These are phyloP conservation scores for Collybia sp. DNA, from an alignment of 768 basidiomycete genomes.

Conservation along the genomic window DNA sequence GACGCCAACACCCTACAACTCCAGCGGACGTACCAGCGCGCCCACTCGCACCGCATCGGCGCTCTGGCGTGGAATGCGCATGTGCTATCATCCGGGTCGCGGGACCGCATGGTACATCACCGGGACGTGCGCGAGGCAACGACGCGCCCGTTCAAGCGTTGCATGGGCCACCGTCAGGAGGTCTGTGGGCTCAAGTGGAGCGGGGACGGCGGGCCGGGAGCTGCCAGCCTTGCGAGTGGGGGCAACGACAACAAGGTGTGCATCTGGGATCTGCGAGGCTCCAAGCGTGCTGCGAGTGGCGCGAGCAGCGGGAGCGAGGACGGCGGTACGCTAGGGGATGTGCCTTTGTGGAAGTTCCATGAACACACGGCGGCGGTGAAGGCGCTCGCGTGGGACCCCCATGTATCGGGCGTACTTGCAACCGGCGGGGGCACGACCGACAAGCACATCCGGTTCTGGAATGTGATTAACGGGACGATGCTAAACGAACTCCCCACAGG, in stretches of 20 bases:
- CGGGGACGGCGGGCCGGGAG: conserved; percentile 33
- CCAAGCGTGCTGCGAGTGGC: conserved; percentile 33
- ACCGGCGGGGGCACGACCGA: conserved; percentile 99
- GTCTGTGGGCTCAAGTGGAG: conserved; percentile 97
- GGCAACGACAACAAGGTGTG: conserved; percentile 99
- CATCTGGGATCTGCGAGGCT: conserved; percentile 88
- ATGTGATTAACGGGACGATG: conserved; percentile 81
- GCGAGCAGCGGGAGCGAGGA: conserved; percentile 21
- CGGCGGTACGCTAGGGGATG: conserved; percentile 32
- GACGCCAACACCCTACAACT: conserved; percentile 76
- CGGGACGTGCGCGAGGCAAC: conserved; percentile 82
- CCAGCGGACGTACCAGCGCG: conserved; percentile 78
- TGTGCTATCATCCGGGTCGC: conserved; percentile 84
- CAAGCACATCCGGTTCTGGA: conserved; percentile 98
- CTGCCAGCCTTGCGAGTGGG: conserved; percentile 78
- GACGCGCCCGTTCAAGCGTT: conserved; percentile 61
- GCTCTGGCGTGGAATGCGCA: conserved; percentile 92
- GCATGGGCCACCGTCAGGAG: conserved; percentile 82
- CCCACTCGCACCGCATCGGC: conserved; percentile 87
- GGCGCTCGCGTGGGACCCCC: conserved; percentile 97
- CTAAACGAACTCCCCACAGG: conserved; percentile 90
- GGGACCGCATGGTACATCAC: conserved; percentile 88
- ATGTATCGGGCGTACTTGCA: conserved; percentile 84
- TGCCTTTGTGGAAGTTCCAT: conserved; percentile 90
- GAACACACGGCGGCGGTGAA: conserved; percentile 98